These are phyloP conservation scores for Ophiocordyceps camponoti-floridani DNA, from an alignment of 2,329 filamentous ascomycete species.

Conservation along the genomic window DNA sequence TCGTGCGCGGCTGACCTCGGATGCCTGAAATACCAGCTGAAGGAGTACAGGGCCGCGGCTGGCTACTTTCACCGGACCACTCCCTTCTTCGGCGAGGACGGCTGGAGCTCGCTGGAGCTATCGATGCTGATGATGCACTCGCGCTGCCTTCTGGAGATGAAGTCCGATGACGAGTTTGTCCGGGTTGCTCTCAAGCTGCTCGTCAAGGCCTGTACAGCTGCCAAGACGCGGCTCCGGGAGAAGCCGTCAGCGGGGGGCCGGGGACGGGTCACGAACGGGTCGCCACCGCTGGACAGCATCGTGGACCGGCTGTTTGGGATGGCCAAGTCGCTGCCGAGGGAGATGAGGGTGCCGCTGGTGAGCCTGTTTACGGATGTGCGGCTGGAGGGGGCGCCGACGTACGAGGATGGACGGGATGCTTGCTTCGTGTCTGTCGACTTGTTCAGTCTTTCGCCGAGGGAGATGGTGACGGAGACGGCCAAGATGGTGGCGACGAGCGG, in stretches of 20 bases:
- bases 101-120: constrained; percentile 66
- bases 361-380: constrained; percentile 57
- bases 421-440: constrained; percentile 54
- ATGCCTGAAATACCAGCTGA: constrained; percentile 59
- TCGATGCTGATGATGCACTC: constrained; percentile 77
- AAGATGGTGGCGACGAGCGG: constrained; percentile 44
- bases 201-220: constrained; percentile 41
- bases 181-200: constrained; percentile 57
- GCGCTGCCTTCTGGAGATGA: constrained; percentile 60
- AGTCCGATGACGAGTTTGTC: constrained; percentile 63
- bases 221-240: constrained; percentile 28
- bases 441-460: constrained; percentile 53
- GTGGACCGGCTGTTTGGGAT: constrained; percentile 28
- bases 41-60: constrained; percentile 56
- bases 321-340: constrained; percentile 27
- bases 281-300: constrained; percentile 25
- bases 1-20: constrained; percentile 71
- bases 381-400: constrained; percentile 49
- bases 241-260: constrained; percentile 8
- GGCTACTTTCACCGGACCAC: constrained; percentile 64
- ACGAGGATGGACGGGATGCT: constrained; percentile 55
- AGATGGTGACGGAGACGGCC: constrained; percentile 46
- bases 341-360: constrained; percentile 48
- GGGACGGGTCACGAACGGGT: constrained; percentile 7
- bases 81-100: constrained; percentile 57